Evolutionary conservation across 2,329 filamentous ascomycete species (phyloP).

Genomic region (Chalara sp.): DNA sequence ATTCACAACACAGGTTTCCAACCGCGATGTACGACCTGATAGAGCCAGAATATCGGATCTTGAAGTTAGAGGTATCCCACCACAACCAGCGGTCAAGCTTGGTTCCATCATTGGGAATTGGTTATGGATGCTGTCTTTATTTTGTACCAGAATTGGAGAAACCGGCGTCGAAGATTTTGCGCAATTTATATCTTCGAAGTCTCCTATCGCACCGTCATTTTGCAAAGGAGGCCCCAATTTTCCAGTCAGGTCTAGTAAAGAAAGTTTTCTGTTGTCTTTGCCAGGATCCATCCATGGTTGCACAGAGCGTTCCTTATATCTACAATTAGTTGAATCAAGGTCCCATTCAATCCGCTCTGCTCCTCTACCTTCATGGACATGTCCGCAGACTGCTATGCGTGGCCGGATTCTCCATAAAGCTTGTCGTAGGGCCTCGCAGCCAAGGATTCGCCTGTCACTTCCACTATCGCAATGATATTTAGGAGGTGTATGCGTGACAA

Average conservation of each 20-base stretch:
- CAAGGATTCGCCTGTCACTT: slow-evolving; percentile 34
- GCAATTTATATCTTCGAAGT: not conserved
- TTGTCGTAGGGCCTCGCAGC: slow-evolving; percentile 53
- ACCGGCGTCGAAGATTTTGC: not conserved
- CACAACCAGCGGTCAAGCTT: slow-evolving; percentile 13
- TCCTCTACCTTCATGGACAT: slow-evolving; percentile 64
- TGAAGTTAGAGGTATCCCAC: slow-evolving; percentile 32
- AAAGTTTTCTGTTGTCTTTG: slow-evolving; percentile 48
- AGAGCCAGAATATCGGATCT: slow-evolving; percentile 36
- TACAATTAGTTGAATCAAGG: slow-evolving; percentile 30
- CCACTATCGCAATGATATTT: slow-evolving; percentile 50
- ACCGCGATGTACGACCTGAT: slow-evolving; percentile 27
- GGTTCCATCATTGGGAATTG: slow-evolving; percentile 6
- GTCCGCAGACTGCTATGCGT: slow-evolving; percentile 60
- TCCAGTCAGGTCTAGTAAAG: slow-evolving; percentile 53
- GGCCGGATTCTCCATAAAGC: slow-evolving; percentile 57
- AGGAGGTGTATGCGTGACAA: slow-evolving; percentile 67
- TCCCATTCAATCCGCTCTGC: slow-evolving; percentile 58
- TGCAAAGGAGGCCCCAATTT: slow-evolving; percentile 34
- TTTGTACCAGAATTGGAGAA: not conserved
- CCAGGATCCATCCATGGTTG: slow-evolving; percentile 54
- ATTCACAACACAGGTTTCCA: slow-evolving; percentile 75
- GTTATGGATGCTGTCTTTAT: not conserved
- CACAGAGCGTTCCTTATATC: slow-evolving; percentile 37
- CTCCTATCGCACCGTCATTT: slow-evolving; percentile 35